Conservation (phyloP, 2,329 filamentous ascomycete genomes). For the Paraphaeosphaeria minitans region DNA sequence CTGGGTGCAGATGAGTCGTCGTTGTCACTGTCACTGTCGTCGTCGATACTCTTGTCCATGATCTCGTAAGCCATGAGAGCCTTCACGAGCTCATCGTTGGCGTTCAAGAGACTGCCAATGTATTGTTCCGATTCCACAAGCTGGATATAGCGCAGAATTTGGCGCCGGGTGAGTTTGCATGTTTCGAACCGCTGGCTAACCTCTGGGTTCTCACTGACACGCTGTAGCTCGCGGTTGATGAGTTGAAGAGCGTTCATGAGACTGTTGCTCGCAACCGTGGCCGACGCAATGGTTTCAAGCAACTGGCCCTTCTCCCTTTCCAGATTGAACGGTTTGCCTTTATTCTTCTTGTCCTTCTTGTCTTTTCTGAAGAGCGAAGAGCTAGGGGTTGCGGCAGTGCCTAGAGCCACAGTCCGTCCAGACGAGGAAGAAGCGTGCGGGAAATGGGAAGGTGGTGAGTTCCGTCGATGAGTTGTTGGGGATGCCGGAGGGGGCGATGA, state of each 20-base stretch:
- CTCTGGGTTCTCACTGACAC: conserved; percentile 81
- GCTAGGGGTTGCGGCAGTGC: conserved; percentile 49
- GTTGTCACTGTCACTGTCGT: conserved; percentile 68
- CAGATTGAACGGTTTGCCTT: conserved; percentile 74
- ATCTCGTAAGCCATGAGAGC: conserved; percentile 95
- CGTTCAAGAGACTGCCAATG: conserved; percentile 86
- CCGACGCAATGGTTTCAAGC: conserved; percentile 84
- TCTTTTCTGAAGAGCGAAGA: conserved; percentile 60
- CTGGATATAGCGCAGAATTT: conserved; percentile 90
- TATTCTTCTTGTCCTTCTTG: conserved; percentile 59
- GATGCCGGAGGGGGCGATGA: conserved; percentile 40
- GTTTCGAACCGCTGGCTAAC: conserved; percentile 79
- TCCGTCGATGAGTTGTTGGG: conserved; percentile 30
- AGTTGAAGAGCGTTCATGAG: conserved; percentile 84
- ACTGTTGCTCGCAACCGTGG: conserved; percentile 89
- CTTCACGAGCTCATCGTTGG: conserved; percentile 94
- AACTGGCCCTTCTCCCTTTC: conserved; percentile 87
- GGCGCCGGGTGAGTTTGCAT: conserved; percentile 83
- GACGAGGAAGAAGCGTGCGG: conserved; percentile 36
- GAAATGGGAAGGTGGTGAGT: conserved; percentile 32
- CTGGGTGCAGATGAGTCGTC: conserved; percentile 38
- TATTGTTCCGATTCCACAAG: conserved; percentile 87
- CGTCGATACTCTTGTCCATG: conserved; percentile 82
- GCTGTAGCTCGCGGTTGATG: conserved; percentile 87
- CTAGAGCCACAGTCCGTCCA: conserved; percentile 34